phyloP scores from a whole-genome alignment of 331 rosid genomes.

The Saraca asoca region DNA sequence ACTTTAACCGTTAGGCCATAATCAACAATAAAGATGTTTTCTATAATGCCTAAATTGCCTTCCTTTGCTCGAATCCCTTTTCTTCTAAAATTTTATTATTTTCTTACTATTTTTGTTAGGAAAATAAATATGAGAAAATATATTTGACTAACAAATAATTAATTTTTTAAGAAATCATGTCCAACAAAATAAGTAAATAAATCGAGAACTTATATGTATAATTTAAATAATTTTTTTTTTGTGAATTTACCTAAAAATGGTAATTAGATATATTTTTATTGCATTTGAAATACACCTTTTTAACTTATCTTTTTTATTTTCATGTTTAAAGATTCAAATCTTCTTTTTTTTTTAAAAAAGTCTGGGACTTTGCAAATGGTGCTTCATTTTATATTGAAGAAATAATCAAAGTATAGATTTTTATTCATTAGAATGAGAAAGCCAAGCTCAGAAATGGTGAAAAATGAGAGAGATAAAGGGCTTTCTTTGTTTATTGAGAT shows the following conservation, averaged over 20 bases:
- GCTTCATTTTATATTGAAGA: conserved; percentile 32
- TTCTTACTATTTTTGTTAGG: no score
- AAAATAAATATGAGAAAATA: no score
- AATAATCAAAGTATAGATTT: conserved; percentile 29
- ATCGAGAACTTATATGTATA: no score
- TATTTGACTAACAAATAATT: no score
- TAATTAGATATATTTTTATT: conserved; percentile 30
- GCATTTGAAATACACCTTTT: conserved; percentile 20
- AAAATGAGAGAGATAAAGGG: conserved; percentile 73
- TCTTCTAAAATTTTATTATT: no score
- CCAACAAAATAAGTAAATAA: no score
- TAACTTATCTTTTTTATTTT: conserved; percentile 5
- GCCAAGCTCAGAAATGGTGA: conserved; percentile 57
- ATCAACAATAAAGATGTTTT: no score
- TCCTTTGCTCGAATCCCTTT: no score
- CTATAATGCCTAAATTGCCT: no score
- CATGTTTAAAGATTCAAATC: conserved; percentile 18
- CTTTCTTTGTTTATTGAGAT: conserved; percentile 75
- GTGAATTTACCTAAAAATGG: conserved; percentile 22
- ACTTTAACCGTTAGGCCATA: no score
- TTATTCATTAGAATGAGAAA: conserved; percentile 4
- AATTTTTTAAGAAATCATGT: no score
- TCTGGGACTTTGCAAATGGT: conserved; percentile 22
- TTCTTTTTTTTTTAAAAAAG: conserved; percentile 28
- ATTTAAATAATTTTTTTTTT: no score